These are phyloP conservation scores for Penicillium sp. DNA, from an alignment of 2,329 filamentous ascomycete genomes.

Conservation along the genomic window DNA sequence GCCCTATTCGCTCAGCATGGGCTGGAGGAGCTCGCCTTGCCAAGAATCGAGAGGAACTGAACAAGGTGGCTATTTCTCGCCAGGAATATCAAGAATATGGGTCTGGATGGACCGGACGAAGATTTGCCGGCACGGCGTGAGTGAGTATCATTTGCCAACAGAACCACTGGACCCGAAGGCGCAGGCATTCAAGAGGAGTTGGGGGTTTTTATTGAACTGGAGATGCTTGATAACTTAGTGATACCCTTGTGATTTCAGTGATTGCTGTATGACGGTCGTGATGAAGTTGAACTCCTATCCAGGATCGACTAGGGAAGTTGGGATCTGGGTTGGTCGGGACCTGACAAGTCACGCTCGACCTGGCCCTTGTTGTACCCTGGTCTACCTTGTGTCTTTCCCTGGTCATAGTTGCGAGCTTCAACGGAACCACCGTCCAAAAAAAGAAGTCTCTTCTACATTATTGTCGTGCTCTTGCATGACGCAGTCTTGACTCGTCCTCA, in stretches of 20 bases:
- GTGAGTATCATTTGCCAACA: too few relatives aligned
- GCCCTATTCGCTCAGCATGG: conserved; percentile 79
- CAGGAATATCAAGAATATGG: conserved; percentile 90
- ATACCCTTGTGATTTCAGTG: conserved; percentile 28
- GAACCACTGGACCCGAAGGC: too few relatives aligned
- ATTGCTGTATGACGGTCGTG: too few relatives aligned
- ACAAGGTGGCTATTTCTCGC: conserved; percentile 72
- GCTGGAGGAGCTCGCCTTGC: conserved; percentile 77
- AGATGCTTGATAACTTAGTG: conserved; percentile 8
- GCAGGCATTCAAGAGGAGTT: too few relatives aligned
- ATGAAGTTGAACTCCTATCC: too few relatives aligned
- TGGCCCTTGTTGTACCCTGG: background rate
- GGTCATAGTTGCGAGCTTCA: background rate
- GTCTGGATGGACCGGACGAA: conserved; percentile 67
- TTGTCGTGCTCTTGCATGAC: background rate
- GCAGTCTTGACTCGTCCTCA: conserved; percentile 2
- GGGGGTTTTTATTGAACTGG: conserved; percentile 11
- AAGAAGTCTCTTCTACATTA: too few relatives aligned
- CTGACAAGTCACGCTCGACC: too few relatives aligned
- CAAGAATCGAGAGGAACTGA: conserved; percentile 61
- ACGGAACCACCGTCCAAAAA: too few relatives aligned
- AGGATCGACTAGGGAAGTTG: too few relatives aligned
- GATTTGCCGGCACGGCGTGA: conserved; percentile 53
- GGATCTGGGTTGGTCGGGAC: too few relatives aligned
- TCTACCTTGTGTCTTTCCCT: background rate